Evolutionary conservation across 495 filamentous ascomycete genomes (phyloP), one percentile per base, ranked within the genome.

Genomic region (Xylaria nigripes): DNA sequence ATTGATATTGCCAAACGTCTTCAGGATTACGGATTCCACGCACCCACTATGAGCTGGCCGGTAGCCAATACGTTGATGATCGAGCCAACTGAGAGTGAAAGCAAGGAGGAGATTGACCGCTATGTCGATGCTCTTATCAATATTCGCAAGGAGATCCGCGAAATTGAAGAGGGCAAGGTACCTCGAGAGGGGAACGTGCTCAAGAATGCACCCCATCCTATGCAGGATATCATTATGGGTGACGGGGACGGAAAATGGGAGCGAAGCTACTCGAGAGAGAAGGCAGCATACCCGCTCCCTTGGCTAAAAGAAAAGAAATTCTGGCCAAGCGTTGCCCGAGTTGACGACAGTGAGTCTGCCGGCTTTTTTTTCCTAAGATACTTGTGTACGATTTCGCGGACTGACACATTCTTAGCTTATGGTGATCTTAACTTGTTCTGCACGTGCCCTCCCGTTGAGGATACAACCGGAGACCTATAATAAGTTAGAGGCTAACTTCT

Each of bases 11-110:
- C 93, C 61, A 98, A 98, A 77, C 89, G 93, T 54, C 83, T 98
- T 8, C 92, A 96, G 70, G 93, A 98, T 66, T 98, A 95, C 67
- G 93, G 93, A 40, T 98, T 98, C 81, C 93, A 98, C 68, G 90
- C 94, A 3, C 93, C 93, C 2, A 98, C 93, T 43, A 97, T 98
- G 93, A 89, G 84, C 65, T 98, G 90, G 90, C 93, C 93, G 6
- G 92, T 98, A 2, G 78, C 90, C 43, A 93, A 93, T 69, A 98
- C 93, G 1, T 81, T 98, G 18, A 98, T 98, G 93, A 95, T 98
- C 60, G 93, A 98, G 76, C 93, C 93, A 29, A 98, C 93, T 0
- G 93, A 98, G 73, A 90, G 85, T 16, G 93, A 98, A 73, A 88
- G 82, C 69, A 87, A 94, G 67, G 87, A 86, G 56, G 93, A 98